These are phyloP conservation scores for Podila horticola DNA, from an alignment of 192 early-diverging fungal genomes.

Conservation along the genomic window DNA sequence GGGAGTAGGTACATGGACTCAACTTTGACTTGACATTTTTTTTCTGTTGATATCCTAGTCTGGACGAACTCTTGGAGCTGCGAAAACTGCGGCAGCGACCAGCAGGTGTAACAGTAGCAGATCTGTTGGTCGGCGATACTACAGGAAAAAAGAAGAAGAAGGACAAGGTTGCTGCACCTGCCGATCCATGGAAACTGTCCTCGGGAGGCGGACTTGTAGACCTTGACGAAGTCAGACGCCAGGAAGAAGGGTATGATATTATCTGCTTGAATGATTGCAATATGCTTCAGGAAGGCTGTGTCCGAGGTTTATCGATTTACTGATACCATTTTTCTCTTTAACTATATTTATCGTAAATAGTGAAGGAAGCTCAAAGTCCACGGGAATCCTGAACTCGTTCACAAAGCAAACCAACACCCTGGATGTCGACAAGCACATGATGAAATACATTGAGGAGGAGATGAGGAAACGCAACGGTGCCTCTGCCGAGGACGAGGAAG, in stretches of 20 bases:
- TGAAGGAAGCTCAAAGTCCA: slow-evolving; percentile 30
- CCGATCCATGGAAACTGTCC: slow-evolving; percentile 69
- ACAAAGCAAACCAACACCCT: slow-evolving; percentile 79
- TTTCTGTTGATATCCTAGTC: slow-evolving; percentile 4
- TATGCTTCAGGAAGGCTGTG: neutral
- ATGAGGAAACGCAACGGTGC: slow-evolving; percentile 67
- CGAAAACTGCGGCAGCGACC: slow-evolving; percentile 65
- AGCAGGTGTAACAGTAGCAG: slow-evolving; percentile 64
- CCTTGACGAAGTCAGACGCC: slow-evolving; percentile 51
- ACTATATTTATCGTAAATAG: slow-evolving; percentile 23
- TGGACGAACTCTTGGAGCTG: slow-evolving; percentile 68
- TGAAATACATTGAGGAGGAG: slow-evolving; percentile 87
- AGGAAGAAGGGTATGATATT: slow-evolving; percentile 31
- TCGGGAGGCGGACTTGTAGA: slow-evolving; percentile 64
- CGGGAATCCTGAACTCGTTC: slow-evolving; percentile 69
- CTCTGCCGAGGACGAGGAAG: slow-evolving; percentile 28
- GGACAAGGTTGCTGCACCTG: slow-evolving; percentile 50
- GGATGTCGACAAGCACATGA: slow-evolving; percentile 87
- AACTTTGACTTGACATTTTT: neutral
- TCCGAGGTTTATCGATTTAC: too few relatives aligned
- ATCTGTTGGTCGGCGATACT: slow-evolving; percentile 64
- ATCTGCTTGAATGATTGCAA: neutral
- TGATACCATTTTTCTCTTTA: neutral
- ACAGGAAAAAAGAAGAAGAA: slow-evolving; percentile 64
- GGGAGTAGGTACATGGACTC: neutral